Evolutionary conservation across 2,329 filamentous ascomycete species (phyloP).

Genomic region (Neofusicoccum ribis): DNA sequence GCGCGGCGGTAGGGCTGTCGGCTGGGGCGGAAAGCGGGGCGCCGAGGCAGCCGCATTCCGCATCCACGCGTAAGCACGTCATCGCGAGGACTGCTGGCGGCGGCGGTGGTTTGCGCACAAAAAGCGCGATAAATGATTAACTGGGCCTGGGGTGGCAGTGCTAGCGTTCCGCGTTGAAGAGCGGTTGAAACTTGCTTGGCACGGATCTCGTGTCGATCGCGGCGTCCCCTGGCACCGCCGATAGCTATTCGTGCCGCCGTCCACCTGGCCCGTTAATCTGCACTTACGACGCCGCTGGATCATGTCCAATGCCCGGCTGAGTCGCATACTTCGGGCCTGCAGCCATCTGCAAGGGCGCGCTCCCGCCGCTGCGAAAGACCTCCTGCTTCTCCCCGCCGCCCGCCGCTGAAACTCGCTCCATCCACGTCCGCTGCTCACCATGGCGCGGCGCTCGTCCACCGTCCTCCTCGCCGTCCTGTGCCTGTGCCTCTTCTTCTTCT

Average conservation of each 20-base stretch:
- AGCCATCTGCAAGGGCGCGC: constrained; percentile 11
- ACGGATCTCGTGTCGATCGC: constrained; percentile 5
- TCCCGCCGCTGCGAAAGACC: neutral
- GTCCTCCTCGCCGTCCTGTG: constrained; percentile 1
- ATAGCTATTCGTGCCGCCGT: constrained; percentile 13
- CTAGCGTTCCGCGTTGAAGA: neutral
- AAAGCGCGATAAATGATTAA: neutral
- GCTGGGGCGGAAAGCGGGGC: too few species aligned
- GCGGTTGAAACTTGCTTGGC: constrained; percentile 3
- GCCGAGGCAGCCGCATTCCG: neutral
- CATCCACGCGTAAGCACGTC: neutral
- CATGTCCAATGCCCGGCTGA: constrained; percentile 4
- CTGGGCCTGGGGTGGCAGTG: neutral
- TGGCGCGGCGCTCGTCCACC: constrained; percentile 16
- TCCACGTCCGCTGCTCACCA: constrained; percentile 1
- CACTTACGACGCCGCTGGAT: neutral
- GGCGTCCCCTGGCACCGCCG: constrained; percentile 6
- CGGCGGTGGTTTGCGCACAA: too few species aligned
- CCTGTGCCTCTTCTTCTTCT: constrained; percentile 4
- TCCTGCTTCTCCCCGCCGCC: neutral
- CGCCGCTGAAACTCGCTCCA: neutral
- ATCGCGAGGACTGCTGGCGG: too few species aligned
- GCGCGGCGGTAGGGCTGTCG: neutral
- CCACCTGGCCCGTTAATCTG: neutral
- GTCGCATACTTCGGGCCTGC: neutral